A percentile compares a stretch with the other conserved stretches of the same genome.
These are phyloP conservation scores for Pseudogymnoascus sp. DNA, from an alignment of 2,329 filamentous ascomycete species.

Conservation along the genomic window DNA sequence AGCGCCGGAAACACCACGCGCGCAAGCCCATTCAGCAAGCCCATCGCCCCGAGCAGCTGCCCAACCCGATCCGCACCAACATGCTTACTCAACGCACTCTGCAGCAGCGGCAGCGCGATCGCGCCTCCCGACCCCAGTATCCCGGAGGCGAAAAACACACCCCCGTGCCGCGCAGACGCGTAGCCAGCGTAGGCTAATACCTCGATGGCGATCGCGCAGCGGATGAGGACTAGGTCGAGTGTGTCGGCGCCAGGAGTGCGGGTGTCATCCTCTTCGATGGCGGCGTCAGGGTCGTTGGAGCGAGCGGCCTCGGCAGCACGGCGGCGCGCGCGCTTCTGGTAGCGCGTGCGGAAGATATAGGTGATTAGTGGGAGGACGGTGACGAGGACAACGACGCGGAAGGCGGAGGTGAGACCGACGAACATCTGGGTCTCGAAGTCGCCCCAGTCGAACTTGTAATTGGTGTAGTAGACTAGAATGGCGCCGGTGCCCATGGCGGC, in stretches of 20 bases:
- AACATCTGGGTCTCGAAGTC: slow-evolving; percentile 74
- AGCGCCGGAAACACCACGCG: slow-evolving; percentile 70
- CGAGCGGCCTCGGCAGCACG: slow-evolving; percentile 66
- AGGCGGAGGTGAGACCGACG: slow-evolving; percentile 66
- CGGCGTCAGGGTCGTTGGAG: slow-evolving; percentile 58
- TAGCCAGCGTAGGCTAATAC: slow-evolving; percentile 70
- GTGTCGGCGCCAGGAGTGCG: slow-evolving; percentile 54
- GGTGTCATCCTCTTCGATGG: slow-evolving; percentile 27
- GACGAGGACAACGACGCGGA: slow-evolving; percentile 68
- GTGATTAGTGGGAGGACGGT: slow-evolving; percentile 69
- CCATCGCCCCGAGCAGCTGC: slow-evolving; percentile 79
- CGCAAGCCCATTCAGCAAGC: slow-evolving; percentile 74
- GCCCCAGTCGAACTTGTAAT: slow-evolving; percentile 73
- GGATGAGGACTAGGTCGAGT: slow-evolving; percentile 71
- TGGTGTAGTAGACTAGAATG: slow-evolving; percentile 78
- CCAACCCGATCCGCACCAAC: slow-evolving; percentile 75
- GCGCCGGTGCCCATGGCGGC: slow-evolving; percentile 71
- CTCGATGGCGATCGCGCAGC: slow-evolving; percentile 67
- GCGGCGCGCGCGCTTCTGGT: slow-evolving; percentile 21
- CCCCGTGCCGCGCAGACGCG: slow-evolving; percentile 51
- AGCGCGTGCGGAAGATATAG: slow-evolving; percentile 54
- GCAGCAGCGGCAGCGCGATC: slow-evolving; percentile 75
- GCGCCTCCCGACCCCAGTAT: slow-evolving; percentile 70
- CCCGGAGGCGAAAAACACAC: slow-evolving; percentile 63
- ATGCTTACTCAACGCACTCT: slow-evolving; percentile 82